phyloP scores from a whole-genome alignment of 2,329 filamentous ascomycete genomes.

The Fusarium humuli region DNA sequence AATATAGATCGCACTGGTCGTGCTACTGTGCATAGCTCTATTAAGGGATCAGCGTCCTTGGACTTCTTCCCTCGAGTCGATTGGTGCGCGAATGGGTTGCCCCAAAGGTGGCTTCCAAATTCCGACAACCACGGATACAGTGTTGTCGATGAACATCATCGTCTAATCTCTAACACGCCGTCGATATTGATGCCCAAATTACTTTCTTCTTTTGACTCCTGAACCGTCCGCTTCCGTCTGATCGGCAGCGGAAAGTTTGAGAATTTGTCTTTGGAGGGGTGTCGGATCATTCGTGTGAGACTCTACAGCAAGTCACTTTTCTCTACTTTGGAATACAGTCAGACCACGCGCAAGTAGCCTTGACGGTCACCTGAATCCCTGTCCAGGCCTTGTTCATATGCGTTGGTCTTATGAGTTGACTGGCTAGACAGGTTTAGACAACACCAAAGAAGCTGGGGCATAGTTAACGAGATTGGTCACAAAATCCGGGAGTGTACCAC shows the following conservation, averaged over 20 bases:
- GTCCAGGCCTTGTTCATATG: not conserved
- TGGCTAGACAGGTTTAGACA: constrained; percentile 3
- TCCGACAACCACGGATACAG: not conserved
- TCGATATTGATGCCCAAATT: constrained; percentile 22
- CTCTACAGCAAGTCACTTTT: not conserved
- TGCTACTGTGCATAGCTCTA: constrained; percentile 7
- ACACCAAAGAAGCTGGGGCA: not conserved
- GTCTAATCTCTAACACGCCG: constrained; percentile 20
- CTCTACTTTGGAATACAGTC: not conserved
- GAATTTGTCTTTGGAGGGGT: not conserved
- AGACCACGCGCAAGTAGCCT: not conserved
- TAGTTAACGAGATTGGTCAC: not conserved
- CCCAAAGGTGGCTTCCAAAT: not conserved
- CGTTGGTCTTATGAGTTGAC: not conserved
- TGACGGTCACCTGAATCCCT: not conserved
- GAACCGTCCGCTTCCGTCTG: not conserved
- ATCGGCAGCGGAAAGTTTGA: constrained; percentile 17
- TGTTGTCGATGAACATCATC: not conserved
- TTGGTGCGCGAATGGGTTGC: constrained; percentile 34
- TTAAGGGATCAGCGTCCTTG: constrained; percentile 21
- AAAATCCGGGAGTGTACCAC: not conserved
- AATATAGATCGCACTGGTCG: constrained; percentile 6
- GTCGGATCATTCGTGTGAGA: constrained; percentile 11
- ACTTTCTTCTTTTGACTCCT: not conserved
- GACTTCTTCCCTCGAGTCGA: constrained; percentile 7